Evolutionary conservation across 768 basidiomycete species (phyloP).

Genomic region (Tephrocybe sp.): DNA sequence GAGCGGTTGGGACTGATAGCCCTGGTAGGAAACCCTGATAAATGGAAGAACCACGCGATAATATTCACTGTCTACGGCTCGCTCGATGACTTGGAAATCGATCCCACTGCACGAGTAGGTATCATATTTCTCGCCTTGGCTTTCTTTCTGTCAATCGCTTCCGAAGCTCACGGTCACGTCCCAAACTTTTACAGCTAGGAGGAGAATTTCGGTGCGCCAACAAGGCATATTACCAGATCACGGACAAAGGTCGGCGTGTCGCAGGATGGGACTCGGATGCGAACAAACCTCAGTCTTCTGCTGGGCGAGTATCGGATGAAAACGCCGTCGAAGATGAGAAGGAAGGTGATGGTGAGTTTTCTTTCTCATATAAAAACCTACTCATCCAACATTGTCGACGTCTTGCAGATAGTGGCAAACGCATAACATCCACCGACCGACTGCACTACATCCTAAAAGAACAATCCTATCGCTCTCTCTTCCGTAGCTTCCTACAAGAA

Average conservation of each 20-base stretch:
- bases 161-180: neutral
- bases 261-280: constrained; percentile 11
- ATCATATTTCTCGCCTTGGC: neutral
- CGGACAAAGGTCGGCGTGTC: constrained; percentile 10
- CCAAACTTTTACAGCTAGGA: neutral
- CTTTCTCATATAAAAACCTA: no score
- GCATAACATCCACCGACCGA: neutral
- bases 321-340: neutral
- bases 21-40: constrained; percentile 65
- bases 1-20: constrained; percentile 69
- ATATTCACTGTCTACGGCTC: constrained; percentile 53
- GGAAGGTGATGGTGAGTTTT: neutral
- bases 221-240: constrained; percentile 17
- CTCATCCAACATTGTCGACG: no score
- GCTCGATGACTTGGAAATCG: neutral
- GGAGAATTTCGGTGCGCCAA: constrained; percentile 16
- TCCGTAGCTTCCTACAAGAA: constrained; percentile 12
- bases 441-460: constrained; percentile 13
- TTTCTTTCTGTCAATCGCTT: neutral
- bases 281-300: neutral
- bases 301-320: constrained; percentile 3
- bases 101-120: constrained; percentile 4
- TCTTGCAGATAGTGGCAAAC: neutral
- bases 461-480: constrained; percentile 11
- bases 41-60: constrained; percentile 56